Evolutionary conservation across 2,329 filamentous ascomycete genomes (phyloP).

Genomic region (Sporothrix inflata): DNA sequence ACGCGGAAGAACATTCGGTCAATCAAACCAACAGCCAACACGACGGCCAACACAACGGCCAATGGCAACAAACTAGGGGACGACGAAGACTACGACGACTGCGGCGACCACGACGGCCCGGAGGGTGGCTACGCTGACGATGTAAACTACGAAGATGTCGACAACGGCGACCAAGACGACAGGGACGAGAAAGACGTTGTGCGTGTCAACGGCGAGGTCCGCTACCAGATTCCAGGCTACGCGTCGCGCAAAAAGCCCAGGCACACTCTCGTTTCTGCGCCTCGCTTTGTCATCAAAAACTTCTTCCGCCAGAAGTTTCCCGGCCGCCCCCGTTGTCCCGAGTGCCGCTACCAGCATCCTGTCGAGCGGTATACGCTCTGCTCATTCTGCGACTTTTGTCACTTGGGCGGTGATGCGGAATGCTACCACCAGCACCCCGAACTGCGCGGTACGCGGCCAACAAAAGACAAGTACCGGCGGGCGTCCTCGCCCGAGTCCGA

Average conservation of each 20-base stretch:
- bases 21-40: no score
- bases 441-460: conserved; percentile 18
- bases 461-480: conserved; percentile 19
- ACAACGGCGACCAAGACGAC: not conserved
- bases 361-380: conserved; percentile 21
- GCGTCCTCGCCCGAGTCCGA: not conserved
- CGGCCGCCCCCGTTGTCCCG: conserved; percentile 1
- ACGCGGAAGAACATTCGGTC: not conserved
- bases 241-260: not conserved
- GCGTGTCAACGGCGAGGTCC: conserved; percentile 22
- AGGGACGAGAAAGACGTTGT: not conserved
- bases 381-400: conserved; percentile 25
- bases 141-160: not conserved
- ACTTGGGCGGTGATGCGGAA: conserved; percentile 25
- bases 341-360: conserved; percentile 22
- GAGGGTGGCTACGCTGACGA: not conserved
- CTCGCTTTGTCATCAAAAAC: not conserved
- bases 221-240: conserved; percentile 8
- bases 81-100: not conserved
- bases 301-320: conserved; percentile 24
- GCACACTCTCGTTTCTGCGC: not conserved
- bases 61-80: not conserved
- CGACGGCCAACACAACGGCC: no score
- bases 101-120: not conserved
- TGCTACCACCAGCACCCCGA: conserved; percentile 27